These are phyloP conservation scores for Tylopilus sp. DNA, from an alignment of 768 basidiomycete genomes.

Conservation along the genomic window DNA sequence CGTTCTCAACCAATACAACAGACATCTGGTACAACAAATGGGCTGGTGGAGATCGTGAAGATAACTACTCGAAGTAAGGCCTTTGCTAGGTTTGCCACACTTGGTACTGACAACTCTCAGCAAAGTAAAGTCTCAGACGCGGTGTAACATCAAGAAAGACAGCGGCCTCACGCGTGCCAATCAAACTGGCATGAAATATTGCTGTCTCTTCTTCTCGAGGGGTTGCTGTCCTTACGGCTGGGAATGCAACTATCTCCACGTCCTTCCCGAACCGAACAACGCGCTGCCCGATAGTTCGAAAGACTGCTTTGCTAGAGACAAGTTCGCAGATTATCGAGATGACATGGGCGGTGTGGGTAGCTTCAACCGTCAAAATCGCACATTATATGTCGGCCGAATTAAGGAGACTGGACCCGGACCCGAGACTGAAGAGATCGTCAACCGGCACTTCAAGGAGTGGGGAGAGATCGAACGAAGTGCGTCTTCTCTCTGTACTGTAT, in stretches of 20 bases:
- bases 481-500: slow-evolving; percentile 29
- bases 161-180: slow-evolving; percentile 94
- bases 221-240: slow-evolving; percentile 98
- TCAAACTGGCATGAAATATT: slow-evolving; percentile 87
- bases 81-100: neutral
- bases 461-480: slow-evolving; percentile 88
- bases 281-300: slow-evolving; percentile 86
- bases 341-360: slow-evolving; percentile 99
- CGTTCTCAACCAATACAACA: slow-evolving; percentile 27
- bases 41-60: slow-evolving; percentile 99
- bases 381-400: slow-evolving; percentile 91
- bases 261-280: slow-evolving; percentile 67
- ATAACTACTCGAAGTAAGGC: slow-evolving; percentile 88
- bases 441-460: slow-evolving; percentile 93
- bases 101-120: slow-evolving; percentile 36
- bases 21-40: slow-evolving; percentile 99
- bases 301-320: slow-evolving; percentile 96
- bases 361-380: slow-evolving; percentile 91
- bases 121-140: slow-evolving; percentile 91
- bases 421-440: slow-evolving; percentile 90
- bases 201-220: slow-evolving; percentile 91
- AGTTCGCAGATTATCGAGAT: slow-evolving; percentile 95
- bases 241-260: slow-evolving; percentile 97
- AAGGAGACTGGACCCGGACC: slow-evolving; percentile 84
- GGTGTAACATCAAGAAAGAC: slow-evolving; percentile 86